Evolutionary conservation across 75 land plant genomes (phyloP).

Genomic region (Cunninghamia lanceolata): DNA sequence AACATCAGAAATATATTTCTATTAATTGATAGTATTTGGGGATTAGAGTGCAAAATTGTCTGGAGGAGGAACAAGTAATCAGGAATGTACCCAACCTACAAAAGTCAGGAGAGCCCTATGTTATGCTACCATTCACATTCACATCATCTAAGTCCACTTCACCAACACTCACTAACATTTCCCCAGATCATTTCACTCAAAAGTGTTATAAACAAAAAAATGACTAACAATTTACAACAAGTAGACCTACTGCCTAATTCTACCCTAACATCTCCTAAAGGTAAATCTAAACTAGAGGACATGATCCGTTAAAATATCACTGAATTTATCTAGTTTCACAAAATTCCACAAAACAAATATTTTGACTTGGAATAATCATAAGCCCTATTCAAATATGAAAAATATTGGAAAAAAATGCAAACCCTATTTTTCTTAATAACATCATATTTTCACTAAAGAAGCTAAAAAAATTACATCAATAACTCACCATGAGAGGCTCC

Average conservation of each 20-base stretch:
- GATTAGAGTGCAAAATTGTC: too few relatives aligned
- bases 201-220: too few relatives aligned
- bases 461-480: background rate
- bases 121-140: too few relatives aligned
- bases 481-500: constrained; percentile 73
- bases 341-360: background rate
- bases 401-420: background rate
- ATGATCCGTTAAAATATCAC: background rate
- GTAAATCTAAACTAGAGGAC: background rate
- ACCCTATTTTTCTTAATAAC: background rate
- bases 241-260: background rate
- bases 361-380: too few relatives aligned
- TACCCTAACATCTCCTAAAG: background rate
- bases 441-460: background rate
- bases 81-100: too few relatives aligned
- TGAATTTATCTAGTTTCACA: background rate
- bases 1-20: too few relatives aligned
- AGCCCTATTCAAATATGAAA: too few relatives aligned
- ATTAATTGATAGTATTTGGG: too few relatives aligned
- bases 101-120: too few relatives aligned
- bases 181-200: background rate
- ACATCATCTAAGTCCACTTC: background rate
- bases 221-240: background rate
- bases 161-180: background rate
- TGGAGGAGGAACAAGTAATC: too few relatives aligned